Conservation (phyloP, 352 stramenopile genomes). For the Globisporangium heterothallicum region DNA sequence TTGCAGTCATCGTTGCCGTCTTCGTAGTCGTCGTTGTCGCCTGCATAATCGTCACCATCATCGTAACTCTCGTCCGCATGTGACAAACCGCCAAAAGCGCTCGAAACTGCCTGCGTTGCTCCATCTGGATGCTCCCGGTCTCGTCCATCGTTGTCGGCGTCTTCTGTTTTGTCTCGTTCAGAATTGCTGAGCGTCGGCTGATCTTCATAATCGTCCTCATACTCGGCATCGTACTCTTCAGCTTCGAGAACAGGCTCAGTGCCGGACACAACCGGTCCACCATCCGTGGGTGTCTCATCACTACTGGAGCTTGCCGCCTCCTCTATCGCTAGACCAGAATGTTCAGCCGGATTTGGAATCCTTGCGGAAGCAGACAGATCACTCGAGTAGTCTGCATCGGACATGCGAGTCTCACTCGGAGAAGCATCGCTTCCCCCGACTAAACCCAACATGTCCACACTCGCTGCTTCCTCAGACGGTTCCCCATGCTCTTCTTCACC, state of each 20-base stretch:
- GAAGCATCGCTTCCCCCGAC: no score
- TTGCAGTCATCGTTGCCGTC: conserved; percentile 6
- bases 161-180: no score
- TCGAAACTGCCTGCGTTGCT: background rate
- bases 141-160: background rate
- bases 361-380: no score
- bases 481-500: background rate
- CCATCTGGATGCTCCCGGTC: no score
- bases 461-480: background rate
- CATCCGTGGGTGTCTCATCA: no score
- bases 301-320: no score
- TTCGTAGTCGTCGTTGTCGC: conserved; percentile 9
- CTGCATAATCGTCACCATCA: conserved; percentile 5
- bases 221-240: conserved; percentile 7
- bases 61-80: conserved; percentile 16
- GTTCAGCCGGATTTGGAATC: no score
- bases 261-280: background rate
- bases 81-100: background rate
- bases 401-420: background rate
- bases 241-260: background rate
- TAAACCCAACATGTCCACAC: background rate
- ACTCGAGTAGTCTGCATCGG: no score
- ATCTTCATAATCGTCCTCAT: conserved; percentile 12
- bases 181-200: background rate
- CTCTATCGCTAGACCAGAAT: no score